Evolutionary conservation across 2,329 filamentous ascomycete species (phyloP).

Genomic region (Purpureocillium takamizusanense): DNA sequence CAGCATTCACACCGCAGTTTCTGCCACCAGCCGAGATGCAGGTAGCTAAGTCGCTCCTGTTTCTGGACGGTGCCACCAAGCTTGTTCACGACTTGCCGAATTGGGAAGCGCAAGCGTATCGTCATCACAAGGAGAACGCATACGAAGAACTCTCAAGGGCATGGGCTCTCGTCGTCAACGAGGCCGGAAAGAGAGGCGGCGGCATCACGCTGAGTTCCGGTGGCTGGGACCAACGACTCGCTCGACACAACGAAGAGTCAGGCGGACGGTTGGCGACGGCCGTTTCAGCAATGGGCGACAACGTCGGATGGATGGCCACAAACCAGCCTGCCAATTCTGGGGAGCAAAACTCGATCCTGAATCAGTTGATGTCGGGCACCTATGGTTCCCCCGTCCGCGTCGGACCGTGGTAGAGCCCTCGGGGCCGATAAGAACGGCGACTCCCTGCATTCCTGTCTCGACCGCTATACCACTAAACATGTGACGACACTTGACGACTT

Average conservation of each 20-base stretch:
- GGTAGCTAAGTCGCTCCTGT: slow-evolving; percentile 72
- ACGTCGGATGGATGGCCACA: slow-evolving; percentile 68
- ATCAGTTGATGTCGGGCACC: slow-evolving; percentile 51
- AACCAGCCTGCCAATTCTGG: slow-evolving; percentile 19
- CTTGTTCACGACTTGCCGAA: slow-evolving; percentile 83
- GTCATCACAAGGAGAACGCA: slow-evolving; percentile 86
- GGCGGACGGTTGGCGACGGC: slow-evolving; percentile 74
- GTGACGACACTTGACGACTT: slow-evolving; percentile 24
- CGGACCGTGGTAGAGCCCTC: slow-evolving; percentile 44
- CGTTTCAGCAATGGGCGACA: slow-evolving; percentile 64
- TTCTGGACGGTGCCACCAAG: slow-evolving; percentile 81
- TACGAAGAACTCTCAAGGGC: slow-evolving; percentile 94
- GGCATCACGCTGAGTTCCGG: slow-evolving; percentile 84
- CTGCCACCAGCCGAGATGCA: slow-evolving; percentile 85
- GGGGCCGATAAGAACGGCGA: neutral
- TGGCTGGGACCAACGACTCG: slow-evolving; percentile 83
- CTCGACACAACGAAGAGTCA: slow-evolving; percentile 80
- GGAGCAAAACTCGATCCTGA: slow-evolving; percentile 49
- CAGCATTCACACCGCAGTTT: slow-evolving; percentile 93
- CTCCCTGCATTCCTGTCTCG: slow-evolving; percentile 3
- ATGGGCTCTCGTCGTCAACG: slow-evolving; percentile 84
- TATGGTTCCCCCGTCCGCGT: slow-evolving; percentile 53
- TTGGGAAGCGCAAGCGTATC: slow-evolving; percentile 83
- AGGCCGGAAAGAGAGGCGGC: slow-evolving; percentile 82
- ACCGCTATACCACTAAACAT: slow-evolving; percentile 15